phyloP scores from a whole-genome alignment of 1,284 basidiomycete genomes.

The Sporisorium scitamineum region DNA sequence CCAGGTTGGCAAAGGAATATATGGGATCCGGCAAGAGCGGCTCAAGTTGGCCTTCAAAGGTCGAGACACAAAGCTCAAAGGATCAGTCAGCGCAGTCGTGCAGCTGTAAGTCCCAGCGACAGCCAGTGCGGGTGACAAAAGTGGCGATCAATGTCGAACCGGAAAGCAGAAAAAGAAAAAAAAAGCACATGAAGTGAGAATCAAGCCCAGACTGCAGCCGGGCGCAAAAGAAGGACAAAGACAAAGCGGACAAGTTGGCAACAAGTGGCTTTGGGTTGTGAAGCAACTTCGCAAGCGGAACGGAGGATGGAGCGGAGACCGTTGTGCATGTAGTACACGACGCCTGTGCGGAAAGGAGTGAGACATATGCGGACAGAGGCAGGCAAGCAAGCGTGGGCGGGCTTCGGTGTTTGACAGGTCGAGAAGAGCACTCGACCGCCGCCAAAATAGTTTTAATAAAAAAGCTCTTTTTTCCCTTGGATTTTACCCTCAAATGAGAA shows the following conservation, averaged over 20 bases:
- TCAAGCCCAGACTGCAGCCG: too few species aligned
- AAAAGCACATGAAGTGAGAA: too few species aligned
- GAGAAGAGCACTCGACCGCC: not conserved
- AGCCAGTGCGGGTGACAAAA: too few species aligned
- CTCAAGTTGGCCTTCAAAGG: not conserved
- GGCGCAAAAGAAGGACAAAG: too few species aligned
- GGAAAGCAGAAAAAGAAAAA: constrained; percentile 5
- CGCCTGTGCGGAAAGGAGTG: constrained; percentile 9
- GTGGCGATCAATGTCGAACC: constrained; percentile 1
- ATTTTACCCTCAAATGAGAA: too few species aligned
- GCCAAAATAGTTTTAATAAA: too few species aligned
- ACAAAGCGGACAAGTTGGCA: too few species aligned
- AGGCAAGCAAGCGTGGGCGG: not conserved
- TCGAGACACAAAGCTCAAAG: not conserved
- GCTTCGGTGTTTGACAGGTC: constrained; percentile 21
- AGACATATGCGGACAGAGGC: constrained; percentile 18
- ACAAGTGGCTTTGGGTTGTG: too few species aligned
- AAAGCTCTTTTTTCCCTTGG: too few species aligned
- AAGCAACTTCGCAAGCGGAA: not conserved
- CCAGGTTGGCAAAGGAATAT: constrained; percentile 16
- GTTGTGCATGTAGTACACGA: not conserved
- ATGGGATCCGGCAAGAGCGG: constrained; percentile 16
- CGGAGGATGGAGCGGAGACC: constrained; percentile 6
- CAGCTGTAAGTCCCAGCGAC: too few species aligned
- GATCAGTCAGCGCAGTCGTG: constrained; percentile 13